These are phyloP conservation scores for Hemerocallis citrina DNA, from an alignment of 106 monocot genomes.

Conservation along the genomic window DNA sequence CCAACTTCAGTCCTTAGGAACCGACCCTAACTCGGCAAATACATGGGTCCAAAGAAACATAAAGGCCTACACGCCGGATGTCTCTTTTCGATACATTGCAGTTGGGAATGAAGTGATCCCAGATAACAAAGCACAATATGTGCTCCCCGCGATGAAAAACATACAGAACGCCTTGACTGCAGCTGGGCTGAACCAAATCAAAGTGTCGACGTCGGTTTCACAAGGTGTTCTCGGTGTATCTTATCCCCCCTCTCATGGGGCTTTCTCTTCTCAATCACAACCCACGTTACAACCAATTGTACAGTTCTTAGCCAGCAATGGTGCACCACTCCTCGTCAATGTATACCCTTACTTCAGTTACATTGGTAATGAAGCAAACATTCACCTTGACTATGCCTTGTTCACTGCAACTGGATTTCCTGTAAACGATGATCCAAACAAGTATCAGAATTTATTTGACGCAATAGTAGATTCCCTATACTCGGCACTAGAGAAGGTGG, in stretches of 20 bases:
- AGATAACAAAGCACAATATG: neutral
- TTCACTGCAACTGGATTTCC: slow-evolving; percentile 7
- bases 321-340: slow-evolving; percentile 5
- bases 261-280: neutral
- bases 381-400: slow-evolving; percentile 11
- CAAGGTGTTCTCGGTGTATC: neutral
- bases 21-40: neutral
- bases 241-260: slow-evolving; percentile 6
- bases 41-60: slow-evolving; percentile 10
- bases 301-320: neutral
- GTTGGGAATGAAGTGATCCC: slow-evolving; percentile 37
- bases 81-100: slow-evolving; percentile 27
- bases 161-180: neutral
- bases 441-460: slow-evolving; percentile 14
- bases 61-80: neutral
- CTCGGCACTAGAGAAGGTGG: slow-evolving; percentile 7
- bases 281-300: neutral
- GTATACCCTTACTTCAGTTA: slow-evolving; percentile 16
- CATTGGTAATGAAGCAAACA: neutral
- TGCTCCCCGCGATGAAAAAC: slow-evolving; percentile 10
- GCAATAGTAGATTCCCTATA: slow-evolving; percentile 9
- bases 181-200: neutral
- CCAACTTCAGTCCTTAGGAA: slow-evolving; percentile 15
- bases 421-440: neutral
- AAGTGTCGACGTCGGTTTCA: slow-evolving; percentile 9